Evolutionary conservation across 2,329 filamentous ascomycete genomes (phyloP).

Genomic region (Alternaria solani): DNA sequence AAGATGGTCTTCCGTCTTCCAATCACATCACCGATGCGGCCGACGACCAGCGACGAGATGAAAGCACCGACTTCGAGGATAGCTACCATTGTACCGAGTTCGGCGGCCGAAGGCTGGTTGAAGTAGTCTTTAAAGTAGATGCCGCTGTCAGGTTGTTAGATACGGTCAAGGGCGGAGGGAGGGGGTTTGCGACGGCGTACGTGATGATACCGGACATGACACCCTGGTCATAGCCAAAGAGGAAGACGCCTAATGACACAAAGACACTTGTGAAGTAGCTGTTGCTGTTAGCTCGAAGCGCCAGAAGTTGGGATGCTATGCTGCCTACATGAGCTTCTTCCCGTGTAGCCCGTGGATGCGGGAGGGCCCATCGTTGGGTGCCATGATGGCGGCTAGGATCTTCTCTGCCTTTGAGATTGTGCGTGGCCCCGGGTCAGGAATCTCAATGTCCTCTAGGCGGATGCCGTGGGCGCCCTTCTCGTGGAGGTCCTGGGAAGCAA

Average conservation of each 20-base stretch:
- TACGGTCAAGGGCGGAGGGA: slow-evolving; percentile 26
- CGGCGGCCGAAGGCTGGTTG: slow-evolving; percentile 81
- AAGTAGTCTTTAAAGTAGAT: slow-evolving; percentile 92
- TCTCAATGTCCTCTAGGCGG: slow-evolving; percentile 78
- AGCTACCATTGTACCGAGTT: slow-evolving; percentile 96
- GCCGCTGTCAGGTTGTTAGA: slow-evolving; percentile 66
- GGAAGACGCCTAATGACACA: slow-evolving; percentile 84
- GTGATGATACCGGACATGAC: slow-evolving; percentile 83
- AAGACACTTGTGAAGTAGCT: slow-evolving; percentile 96
- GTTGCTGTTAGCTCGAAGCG: slow-evolving; percentile 17
- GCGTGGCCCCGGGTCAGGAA: slow-evolving; percentile 73
- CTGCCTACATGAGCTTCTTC: slow-evolving; percentile 84
- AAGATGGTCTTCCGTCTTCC: slow-evolving; percentile 89
- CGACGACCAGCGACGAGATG: slow-evolving; percentile 85
- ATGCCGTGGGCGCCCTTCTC: slow-evolving; percentile 55
- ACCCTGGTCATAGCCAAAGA: slow-evolving; percentile 90
- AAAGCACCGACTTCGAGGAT: slow-evolving; percentile 95
- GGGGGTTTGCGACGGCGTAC: slow-evolving; percentile 56
- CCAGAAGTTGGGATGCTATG: not conserved
- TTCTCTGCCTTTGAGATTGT: slow-evolving; percentile 72
- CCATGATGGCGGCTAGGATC: slow-evolving; percentile 84
- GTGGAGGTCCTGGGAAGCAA: slow-evolving; percentile 61
- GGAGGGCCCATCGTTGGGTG: slow-evolving; percentile 71
- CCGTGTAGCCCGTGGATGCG: slow-evolving; percentile 92
- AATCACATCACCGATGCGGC: slow-evolving; percentile 88